Evolutionary conservation across 2,329 filamentous ascomycete genomes (phyloP).

Genomic region (Zymoseptoria pseudotritici): DNA sequence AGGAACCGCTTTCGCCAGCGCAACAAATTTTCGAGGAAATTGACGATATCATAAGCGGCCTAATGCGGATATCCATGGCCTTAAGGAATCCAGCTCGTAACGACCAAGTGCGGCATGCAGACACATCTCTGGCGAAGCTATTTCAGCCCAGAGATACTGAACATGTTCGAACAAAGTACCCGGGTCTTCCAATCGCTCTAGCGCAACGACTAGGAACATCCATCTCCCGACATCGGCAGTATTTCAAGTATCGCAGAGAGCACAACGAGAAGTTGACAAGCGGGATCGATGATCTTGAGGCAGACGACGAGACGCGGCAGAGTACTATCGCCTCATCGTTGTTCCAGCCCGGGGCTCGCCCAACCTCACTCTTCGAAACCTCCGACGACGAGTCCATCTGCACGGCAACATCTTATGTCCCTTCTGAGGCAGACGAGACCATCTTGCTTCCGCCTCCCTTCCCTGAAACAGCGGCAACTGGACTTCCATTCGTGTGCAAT

Average conservation of each 20-base stretch:
- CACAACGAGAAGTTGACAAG: constrained; percentile 26
- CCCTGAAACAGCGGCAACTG: neutral
- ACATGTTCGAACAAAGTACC: constrained; percentile 7
- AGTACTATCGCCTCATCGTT: neutral
- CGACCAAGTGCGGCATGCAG: constrained; percentile 22
- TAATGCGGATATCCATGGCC: constrained; percentile 29
- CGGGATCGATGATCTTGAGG: neutral
- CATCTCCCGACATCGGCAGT: constrained; percentile 27
- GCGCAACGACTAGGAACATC: constrained; percentile 26
- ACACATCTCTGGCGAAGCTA: neutral
- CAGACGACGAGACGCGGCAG: neutral
- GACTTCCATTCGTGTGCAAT: neutral
- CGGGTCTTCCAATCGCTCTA: constrained; percentile 6
- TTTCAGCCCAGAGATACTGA: constrained; percentile 4
- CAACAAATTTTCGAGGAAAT: constrained; percentile 14
- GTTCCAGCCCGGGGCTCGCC: neutral
- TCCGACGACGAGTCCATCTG: neutral
- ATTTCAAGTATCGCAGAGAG: constrained; percentile 28
- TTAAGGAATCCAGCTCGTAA: constrained; percentile 29
- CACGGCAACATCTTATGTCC: neutral
- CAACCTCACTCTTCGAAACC: neutral
- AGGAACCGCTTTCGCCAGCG: no score
- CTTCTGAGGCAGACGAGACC: neutral
- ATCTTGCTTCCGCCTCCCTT: neutral
- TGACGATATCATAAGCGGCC: constrained; percentile 22